These are phyloP conservation scores for Xylaria intraflava DNA, from an alignment of 495 filamentous ascomycete genomes.

Conservation along the genomic window DNA sequence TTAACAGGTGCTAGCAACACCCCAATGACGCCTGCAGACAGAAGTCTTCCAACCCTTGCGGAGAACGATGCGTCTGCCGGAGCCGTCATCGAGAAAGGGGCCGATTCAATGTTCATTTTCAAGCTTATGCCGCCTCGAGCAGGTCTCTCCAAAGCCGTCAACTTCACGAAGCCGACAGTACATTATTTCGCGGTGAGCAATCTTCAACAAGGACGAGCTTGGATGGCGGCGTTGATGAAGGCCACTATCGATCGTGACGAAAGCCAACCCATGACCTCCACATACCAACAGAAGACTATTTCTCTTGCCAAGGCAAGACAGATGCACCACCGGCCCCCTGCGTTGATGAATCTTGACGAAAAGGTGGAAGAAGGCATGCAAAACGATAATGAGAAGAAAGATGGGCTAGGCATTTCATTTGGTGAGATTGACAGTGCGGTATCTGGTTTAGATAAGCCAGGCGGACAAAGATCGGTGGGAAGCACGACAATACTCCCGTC, in stretches of 20 bases:
- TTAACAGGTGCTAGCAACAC: constrained; percentile 79
- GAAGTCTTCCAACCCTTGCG: constrained; percentile 50
- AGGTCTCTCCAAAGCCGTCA: constrained; percentile 84
- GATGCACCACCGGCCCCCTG: constrained; percentile 82
- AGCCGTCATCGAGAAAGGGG: constrained; percentile 36
- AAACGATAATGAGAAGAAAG: constrained; percentile 20
- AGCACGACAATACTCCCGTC: constrained; percentile 25
- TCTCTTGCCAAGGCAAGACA: constrained; percentile 74
- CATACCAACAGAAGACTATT: constrained; percentile 94
- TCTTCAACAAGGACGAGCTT: constrained; percentile 76
- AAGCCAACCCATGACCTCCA: constrained; percentile 65
- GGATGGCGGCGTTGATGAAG: constrained; percentile 99
- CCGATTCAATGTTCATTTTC: constrained; percentile 84
- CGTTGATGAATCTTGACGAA: constrained; percentile 68
- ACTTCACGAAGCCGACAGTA: constrained; percentile 92
- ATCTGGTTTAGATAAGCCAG: constrained; percentile 41
- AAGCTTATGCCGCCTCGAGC: constrained; percentile 89
- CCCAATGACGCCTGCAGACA: constrained; percentile 62
- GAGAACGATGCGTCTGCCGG: constrained; percentile 31
- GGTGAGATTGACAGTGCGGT: constrained; percentile 46
- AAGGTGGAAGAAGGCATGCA: constrained; percentile 31
- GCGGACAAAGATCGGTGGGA: constrained; percentile 33
- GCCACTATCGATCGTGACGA: constrained; percentile 96
- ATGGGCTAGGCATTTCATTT: constrained; percentile 45
- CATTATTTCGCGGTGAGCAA: constrained; percentile 97